Conservation (phyloP, 2,329 filamentous ascomycete genomes). For the Raffaelea albimanens region DNA sequence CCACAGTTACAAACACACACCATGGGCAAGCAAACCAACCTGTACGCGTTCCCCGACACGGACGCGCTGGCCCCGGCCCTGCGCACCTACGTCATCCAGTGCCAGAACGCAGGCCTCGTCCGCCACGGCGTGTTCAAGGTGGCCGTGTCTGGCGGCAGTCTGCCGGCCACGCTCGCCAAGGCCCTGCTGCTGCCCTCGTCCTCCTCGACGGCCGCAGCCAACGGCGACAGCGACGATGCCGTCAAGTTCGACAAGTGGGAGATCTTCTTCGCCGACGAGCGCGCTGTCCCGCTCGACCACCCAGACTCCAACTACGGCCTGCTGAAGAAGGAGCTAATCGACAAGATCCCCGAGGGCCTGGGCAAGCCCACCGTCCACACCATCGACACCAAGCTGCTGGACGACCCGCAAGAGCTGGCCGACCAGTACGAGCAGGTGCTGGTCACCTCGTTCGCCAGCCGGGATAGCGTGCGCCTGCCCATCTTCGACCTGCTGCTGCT, state of each 20-base stretch:
- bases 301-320: conserved; percentile 90
- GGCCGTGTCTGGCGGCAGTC: conserved; percentile 85
- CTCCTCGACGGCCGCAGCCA: not conserved
- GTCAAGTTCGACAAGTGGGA: conserved; percentile 84
- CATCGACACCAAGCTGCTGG: conserved; percentile 56
- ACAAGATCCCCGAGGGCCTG: conserved; percentile 67
- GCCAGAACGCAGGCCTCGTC: conserved; percentile 67
- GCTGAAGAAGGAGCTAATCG: conserved; percentile 76
- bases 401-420: conserved; percentile 83
- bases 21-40: conserved; percentile 54
- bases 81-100: conserved; percentile 71
- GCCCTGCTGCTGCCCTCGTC: conserved; percentile 52
- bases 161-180: conserved; percentile 79
- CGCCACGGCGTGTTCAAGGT: conserved; percentile 84
- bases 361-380: conserved; percentile 65
- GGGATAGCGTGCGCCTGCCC: conserved; percentile 88
- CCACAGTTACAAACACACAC: conserved; percentile 13
- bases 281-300: conserved; percentile 84
- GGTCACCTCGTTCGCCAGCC: conserved; percentile 75
- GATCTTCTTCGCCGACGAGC: conserved; percentile 97
- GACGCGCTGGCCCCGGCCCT: conserved; percentile 66
- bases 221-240: conserved; percentile 40
- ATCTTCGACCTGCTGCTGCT: conserved; percentile 92
- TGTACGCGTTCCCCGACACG: conserved; percentile 70
- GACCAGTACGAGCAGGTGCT: conserved; percentile 88